These are phyloP conservation scores for Heterococcus sp. DNA, from an alignment of 108 stramenopile genomes.

Conservation along the genomic window DNA sequence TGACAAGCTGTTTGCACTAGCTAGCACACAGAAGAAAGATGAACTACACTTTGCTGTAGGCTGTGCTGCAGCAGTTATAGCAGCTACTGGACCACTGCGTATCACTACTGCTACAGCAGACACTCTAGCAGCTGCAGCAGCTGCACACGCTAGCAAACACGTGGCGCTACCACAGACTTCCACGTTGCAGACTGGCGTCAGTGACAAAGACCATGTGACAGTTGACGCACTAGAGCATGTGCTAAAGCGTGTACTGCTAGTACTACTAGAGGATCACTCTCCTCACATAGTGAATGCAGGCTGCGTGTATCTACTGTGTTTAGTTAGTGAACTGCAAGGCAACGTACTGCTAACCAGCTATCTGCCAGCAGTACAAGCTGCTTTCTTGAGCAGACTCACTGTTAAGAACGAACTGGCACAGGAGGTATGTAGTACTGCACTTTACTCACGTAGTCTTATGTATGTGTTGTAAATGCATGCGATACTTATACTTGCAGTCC, in stretches of 20 bases:
- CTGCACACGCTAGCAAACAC: neutral
- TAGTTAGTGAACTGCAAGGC: slow-evolving; percentile 1
- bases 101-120: neutral
- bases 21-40: slow-evolving; percentile 10
- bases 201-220: neutral
- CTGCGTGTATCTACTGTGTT: slow-evolving; percentile 26
- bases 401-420: slow-evolving; percentile 29
- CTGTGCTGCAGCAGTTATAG: neutral
- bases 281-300: slow-evolving; percentile 26
- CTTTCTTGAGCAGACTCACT: slow-evolving; percentile 18
- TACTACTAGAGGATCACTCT: slow-evolving; percentile 25
- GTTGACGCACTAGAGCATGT: neutral
- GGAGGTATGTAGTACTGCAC: no score
- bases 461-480: no score
- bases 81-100: neutral
- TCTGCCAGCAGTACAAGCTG: slow-evolving; percentile 29
- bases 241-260: neutral
- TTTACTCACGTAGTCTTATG: no score
- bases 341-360: slow-evolving; percentile 7
- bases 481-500: no score
- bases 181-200: neutral
- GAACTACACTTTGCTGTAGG: slow-evolving; percentile 35
- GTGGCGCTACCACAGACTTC: no score
- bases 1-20: slow-evolving; percentile 14
- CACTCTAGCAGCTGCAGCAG: neutral